Evolutionary conservation across 768 basidiomycete genomes (phyloP).

Genomic region (Rhodosporidiobolus sp.): DNA sequence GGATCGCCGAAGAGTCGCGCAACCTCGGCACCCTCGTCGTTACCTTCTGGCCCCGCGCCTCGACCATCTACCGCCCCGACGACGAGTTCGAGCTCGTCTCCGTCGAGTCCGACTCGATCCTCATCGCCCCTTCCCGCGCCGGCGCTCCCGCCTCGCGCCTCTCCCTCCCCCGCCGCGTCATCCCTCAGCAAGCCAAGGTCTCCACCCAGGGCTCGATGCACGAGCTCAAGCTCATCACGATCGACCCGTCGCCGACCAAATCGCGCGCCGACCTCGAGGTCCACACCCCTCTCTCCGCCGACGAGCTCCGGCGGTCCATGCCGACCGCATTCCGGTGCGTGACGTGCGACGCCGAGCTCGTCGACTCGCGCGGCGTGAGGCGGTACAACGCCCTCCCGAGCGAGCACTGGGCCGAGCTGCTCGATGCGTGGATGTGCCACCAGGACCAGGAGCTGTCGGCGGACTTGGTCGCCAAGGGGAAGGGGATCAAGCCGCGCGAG

Average conservation of each 20-base stretch:
- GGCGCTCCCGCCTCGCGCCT: conserved; percentile 55
- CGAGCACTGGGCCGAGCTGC: conserved; percentile 94
- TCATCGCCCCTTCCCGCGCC: conserved; percentile 62
- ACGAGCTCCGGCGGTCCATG: conserved; percentile 57
- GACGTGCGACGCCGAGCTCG: conserved; percentile 71
- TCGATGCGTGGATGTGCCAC: conserved; percentile 99
- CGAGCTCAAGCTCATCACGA: conserved; percentile 62
- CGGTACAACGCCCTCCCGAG: conserved; percentile 83
- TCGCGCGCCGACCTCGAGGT: conserved; percentile 46
- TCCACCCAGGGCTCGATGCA: conserved; percentile 59
- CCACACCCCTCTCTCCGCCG: conserved; percentile 59
- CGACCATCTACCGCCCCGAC: not conserved
- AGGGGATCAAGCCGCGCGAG: conserved; percentile 72
- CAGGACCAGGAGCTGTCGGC: conserved; percentile 77
- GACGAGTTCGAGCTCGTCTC: conserved; percentile 41
- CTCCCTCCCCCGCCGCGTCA: conserved; percentile 58
- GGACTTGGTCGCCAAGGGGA: conserved; percentile 60
- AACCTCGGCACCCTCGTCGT: conserved; percentile 74
- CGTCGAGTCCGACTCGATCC: conserved; percentile 57
- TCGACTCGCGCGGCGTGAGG: conserved; percentile 53
- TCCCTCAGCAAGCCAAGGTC: conserved; percentile 59
- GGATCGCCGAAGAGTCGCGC: conserved; percentile 77
- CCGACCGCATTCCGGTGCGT: conserved; percentile 72
- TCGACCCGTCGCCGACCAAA: conserved; percentile 42
- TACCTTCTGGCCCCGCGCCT: conserved; percentile 56